These are phyloP conservation scores for Zymoseptoria passerinii DNA, from an alignment of 2,329 filamentous ascomycete genomes.

Conservation along the genomic window DNA sequence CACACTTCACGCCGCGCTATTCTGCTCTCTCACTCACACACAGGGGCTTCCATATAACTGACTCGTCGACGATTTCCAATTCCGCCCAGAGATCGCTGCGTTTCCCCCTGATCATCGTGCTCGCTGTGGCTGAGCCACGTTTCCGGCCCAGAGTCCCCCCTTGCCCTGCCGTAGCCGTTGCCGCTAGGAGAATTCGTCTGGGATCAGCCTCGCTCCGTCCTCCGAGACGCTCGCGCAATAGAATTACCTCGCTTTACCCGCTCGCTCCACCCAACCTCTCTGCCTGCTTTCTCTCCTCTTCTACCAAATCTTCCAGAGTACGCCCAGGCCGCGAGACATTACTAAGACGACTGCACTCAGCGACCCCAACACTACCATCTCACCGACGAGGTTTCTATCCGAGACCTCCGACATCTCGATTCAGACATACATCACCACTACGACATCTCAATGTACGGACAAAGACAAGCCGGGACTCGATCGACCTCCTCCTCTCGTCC, in stretches of 20 bases:
- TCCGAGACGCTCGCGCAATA: no score
- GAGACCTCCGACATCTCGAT: conserved; percentile 4
- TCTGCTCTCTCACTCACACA: background rate
- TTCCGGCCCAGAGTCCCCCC: background rate
- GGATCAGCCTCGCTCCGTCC: no score
- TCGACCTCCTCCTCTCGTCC: conserved; percentile 23
- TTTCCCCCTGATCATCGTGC: background rate
- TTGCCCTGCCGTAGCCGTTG: background rate
- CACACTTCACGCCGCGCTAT: background rate
- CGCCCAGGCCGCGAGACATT: background rate
- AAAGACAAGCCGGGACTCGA: conserved; percentile 16
- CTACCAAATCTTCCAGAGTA: background rate
- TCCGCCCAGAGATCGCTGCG: background rate
- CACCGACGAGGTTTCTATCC: background rate
- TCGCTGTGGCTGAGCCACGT: background rate
- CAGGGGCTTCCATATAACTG: background rate
- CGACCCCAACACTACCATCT: background rate
- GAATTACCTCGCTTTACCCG: no score
- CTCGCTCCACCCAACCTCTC: background rate
- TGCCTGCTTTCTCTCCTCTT: background rate
- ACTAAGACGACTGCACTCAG: background rate
- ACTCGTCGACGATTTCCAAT: background rate
- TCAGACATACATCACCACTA: conserved; percentile 4
- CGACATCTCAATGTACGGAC: conserved; percentile 24
- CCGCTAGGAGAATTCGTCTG: background rate